A percentile compares a stretch with the other conserved stretches of the same genome.
phyloP scores from a whole-genome alignment of 1,284 basidiomycete species.

The Naganishia liquefaciens region DNA sequence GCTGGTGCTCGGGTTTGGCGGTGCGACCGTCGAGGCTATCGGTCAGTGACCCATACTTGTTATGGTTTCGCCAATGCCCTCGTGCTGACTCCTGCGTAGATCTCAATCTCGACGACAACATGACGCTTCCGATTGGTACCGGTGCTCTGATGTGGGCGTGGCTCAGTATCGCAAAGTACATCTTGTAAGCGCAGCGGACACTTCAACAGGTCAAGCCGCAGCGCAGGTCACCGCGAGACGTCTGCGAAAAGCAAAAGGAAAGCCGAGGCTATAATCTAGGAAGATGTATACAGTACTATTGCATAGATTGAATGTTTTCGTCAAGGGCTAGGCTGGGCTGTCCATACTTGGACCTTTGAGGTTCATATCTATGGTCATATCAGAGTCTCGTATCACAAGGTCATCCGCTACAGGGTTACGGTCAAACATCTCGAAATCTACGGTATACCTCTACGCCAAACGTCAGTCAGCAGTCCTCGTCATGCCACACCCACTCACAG shows the following conservation, averaged over 20 bases:
- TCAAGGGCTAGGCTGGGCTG: neutral
- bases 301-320: conserved; percentile 3
- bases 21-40: conserved; percentile 78
- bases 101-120: conserved; percentile 88
- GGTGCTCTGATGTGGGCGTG: conserved; percentile 72
- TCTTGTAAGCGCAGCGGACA: conserved; percentile 11
- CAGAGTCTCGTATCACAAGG: no score
- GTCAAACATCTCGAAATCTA: no score
- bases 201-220: conserved; percentile 9
- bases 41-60: conserved; percentile 59
- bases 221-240: neutral
- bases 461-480: neutral
- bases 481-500: neutral
- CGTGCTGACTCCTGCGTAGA: conserved; percentile 58
- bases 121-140: conserved; percentile 87
- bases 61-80: neutral
- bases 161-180: conserved; percentile 39
- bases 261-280: neutral
- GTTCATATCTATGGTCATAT: neutral
- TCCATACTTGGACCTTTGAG: neutral
- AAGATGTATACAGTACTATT: neutral
- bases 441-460: no score
- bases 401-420: no score
- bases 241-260: neutral
- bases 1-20: conserved; percentile 70